phyloP scores from a whole-genome alignment of 139 green algal genomes.

The Astrephomene gubernaculifera region DNA sequence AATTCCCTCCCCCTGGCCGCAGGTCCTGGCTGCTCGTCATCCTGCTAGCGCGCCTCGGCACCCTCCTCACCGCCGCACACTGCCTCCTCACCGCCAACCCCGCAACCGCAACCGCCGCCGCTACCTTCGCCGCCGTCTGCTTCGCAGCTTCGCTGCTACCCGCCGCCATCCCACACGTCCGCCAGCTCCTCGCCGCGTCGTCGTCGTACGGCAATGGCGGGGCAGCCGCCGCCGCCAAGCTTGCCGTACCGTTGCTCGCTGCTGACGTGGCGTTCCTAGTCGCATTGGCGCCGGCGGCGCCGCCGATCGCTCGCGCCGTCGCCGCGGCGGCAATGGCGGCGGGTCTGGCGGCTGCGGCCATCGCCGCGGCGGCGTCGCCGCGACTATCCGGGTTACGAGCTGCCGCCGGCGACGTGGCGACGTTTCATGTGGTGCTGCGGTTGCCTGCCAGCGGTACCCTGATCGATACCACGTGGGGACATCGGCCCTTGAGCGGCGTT shows the following conservation, averaged over 20 bases:
- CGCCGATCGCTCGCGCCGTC: constrained; percentile 4
- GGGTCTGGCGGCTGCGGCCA: neutral
- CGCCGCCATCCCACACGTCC: neutral
- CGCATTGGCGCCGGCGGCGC: constrained; percentile 10
- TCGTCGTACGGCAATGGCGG: too few relatives aligned
- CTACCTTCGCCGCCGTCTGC: neutral
- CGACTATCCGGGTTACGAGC: neutral
- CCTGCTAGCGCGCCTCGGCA: neutral
- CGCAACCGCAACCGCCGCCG: neutral
- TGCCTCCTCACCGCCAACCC: neutral
- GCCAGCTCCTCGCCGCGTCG: constrained; percentile 1
- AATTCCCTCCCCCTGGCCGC: neutral
- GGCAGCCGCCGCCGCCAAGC: neutral
- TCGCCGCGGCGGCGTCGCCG: neutral
- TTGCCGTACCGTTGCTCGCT: neutral
- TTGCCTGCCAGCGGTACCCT: constrained; percentile 11
- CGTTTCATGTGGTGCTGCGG: constrained; percentile 32
- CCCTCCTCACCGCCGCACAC: neutral
- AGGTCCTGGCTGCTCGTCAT: constrained; percentile 26
- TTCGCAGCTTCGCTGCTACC: constrained; percentile 28
- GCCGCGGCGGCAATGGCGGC: constrained; percentile 15
- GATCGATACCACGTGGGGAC: constrained; percentile 29
- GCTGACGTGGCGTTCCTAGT: constrained; percentile 36
- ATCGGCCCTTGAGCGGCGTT: neutral
- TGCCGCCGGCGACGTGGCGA: constrained; percentile 21